Evolutionary conservation across 148 eudicot species (phyloP), one percentile per base, ranked within the genome.

Genomic region (Rhododendron mucronatum): DNA sequence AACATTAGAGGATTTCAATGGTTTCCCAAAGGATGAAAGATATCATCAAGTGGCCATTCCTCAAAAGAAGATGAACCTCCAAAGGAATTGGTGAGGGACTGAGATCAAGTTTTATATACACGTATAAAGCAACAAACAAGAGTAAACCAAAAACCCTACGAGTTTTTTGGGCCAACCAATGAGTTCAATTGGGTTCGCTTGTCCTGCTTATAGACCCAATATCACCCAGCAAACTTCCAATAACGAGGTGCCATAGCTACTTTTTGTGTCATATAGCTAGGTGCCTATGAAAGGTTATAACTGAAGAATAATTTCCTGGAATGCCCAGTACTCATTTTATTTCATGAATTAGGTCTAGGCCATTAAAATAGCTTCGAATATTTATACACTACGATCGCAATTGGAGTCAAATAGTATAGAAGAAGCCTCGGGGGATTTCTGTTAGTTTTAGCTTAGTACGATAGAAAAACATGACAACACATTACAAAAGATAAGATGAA

Each of bases 261-360:
- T 21, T 7, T 63, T 63, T 59, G 3, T 21, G 69, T 21, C 61
- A 57, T 57, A 15, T 57, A 57, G 61, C 7, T 63, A 8, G 69
- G 28, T 63, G 69, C 20, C 10, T 76, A 41, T 5, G 12, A 39
- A 76, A 11, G 14, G 80, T 41, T 18, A 76, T 21, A 76, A 76
- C 50, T 57, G 61, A 74, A 37, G 45, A 35, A 74, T 35, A 9
- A 9, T 74, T 74, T 74, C 78, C 44, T 74, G 12, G 45, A 37
- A 16, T 37, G 47, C 45, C 78, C 78, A 37, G 45, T 35, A 75
- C 21, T 75, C 23, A 37, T 74, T 74, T 16, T 37, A 4, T 20
- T 76, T 76, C 80, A 39, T 41, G 80, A 76, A 76, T 76, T 37
- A 75, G 45, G 79, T 18, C 35, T 37, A 75, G 79, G 79, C 79